Evolutionary conservation across 441 rosid species (phyloP), one percentile per base, ranked within the genome.

Genomic region (Erodium texanum): DNA sequence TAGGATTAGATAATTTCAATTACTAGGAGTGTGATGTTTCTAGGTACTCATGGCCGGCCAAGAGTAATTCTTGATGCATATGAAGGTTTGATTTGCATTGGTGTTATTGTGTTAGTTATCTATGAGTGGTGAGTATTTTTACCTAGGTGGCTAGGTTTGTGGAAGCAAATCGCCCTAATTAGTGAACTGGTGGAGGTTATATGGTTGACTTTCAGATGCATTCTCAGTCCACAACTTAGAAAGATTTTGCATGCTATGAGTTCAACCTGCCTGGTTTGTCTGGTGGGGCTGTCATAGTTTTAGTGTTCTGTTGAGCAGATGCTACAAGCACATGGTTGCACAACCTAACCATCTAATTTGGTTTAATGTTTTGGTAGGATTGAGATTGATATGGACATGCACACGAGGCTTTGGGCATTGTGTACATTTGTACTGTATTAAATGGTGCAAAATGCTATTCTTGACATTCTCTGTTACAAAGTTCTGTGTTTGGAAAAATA

Each of bases 11-110:
- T 54, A 54, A 54, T 16, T 54, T 14, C 52, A 45, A 14, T 45
- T 45, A 54, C 22, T 54, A 54, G 61, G 61, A 54, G 22, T 54
- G 61, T 54, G 61, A 16, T 54, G 61, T 6, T 54, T 54, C 11
- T 19, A 18, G 22, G 61, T 54, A 54, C 61, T 54, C 7, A 11
- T 54, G 22, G 61, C 10, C 7, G 11, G 7, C 61, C 23, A 18
- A 18, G 22, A 54, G 16, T 54, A 54, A 54, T 8, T 9, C 23
- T 16, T 16, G 61, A 54, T 11, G 22, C 5, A 3, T 3, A 12
- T 3, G 52, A 45, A 45, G 59, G 59, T 52, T 52, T 6, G 20
- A 6, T 18, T 52, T 52, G 20, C 23, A 54, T 54, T 18, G 61
- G 61, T 18, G 61, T 54, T 18, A 52, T 18, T 23, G 61, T 18